Evolutionary conservation across 2,329 filamentous ascomycete genomes (phyloP).

Genomic region (Tolypocladium tundrense): DNA sequence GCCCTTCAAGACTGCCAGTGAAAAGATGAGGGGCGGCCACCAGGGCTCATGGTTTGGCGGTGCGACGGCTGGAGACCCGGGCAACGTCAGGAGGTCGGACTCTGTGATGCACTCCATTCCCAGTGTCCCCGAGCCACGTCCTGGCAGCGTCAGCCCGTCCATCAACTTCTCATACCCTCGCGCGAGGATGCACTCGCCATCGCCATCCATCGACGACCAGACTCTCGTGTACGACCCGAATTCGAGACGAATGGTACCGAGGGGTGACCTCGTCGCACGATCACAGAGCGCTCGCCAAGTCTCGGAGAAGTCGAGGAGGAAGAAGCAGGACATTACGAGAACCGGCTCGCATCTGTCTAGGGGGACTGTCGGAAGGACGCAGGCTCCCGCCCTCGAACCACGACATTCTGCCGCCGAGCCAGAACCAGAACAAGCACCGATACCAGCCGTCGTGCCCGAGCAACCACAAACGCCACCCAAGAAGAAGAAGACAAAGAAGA

Average conservation of each 20-base stretch:
- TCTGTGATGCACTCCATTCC: slow-evolving; percentile 21
- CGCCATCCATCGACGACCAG: slow-evolving; percentile 21
- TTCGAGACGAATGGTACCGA: slow-evolving; percentile 51
- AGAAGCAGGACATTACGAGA: slow-evolving; percentile 26
- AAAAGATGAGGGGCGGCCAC: slow-evolving; percentile 33
- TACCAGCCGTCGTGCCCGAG: not conserved
- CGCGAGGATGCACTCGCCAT: slow-evolving; percentile 22
- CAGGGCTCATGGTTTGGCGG: slow-evolving; percentile 39
- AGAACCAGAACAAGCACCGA: not conserved
- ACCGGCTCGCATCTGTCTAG: slow-evolving; percentile 36
- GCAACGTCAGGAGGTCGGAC: slow-evolving; percentile 35
- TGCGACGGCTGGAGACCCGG: slow-evolving; percentile 30
- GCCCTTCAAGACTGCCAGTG: slow-evolving; percentile 42
- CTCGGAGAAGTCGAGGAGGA: slow-evolving; percentile 29
- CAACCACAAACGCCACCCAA: not conserved
- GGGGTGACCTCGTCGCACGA: slow-evolving; percentile 28
- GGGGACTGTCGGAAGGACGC: slow-evolving; percentile 42
- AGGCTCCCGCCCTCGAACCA: slow-evolving; percentile 34
- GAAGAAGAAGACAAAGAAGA: slow-evolving; percentile 6
- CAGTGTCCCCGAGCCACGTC: slow-evolving; percentile 21
- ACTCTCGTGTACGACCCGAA: slow-evolving; percentile 55
- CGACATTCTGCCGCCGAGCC: not conserved
- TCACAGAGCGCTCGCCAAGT: slow-evolving; percentile 30
- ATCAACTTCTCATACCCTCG: slow-evolving; percentile 52
- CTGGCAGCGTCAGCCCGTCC: slow-evolving; percentile 39